Evolutionary conservation across 1,139 yeast species (phyloP).

Genomic region (Suhomyces bribrorum): DNA sequence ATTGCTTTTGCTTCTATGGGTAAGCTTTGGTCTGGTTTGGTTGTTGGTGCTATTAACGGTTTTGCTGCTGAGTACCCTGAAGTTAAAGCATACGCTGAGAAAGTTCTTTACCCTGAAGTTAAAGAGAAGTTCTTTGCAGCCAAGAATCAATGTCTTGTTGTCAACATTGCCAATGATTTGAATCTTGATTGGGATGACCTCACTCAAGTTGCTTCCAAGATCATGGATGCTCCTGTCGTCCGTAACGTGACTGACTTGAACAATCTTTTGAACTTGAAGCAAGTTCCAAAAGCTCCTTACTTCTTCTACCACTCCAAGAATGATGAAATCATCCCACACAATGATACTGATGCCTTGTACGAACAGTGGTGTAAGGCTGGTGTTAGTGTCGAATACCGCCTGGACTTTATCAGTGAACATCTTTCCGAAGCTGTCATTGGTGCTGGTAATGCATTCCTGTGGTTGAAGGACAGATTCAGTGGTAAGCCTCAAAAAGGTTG

Average conservation of each 20-base stretch:
- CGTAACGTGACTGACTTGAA: background rate
- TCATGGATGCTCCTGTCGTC: background rate
- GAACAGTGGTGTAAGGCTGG: conserved; percentile 30
- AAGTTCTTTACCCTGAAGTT: background rate
- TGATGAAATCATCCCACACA: conserved; percentile 33
- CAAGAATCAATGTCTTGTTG: background rate
- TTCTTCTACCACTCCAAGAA: conserved; percentile 35
- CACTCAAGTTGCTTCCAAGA: background rate
- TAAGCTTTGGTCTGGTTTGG: background rate
- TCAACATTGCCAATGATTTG: background rate
- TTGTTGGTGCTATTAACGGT: conserved; percentile 1
- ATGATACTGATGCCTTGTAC: conserved; percentile 25
- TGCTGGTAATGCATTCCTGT: conserved; percentile 17
- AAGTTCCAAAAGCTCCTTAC: conserved; percentile 33
- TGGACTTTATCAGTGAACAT: conserved; percentile 11
- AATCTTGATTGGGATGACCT: background rate
- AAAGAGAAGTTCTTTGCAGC: background rate
- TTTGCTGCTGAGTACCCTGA: conserved; percentile 26
- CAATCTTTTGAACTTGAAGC: background rate
- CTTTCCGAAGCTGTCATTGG: conserved; percentile 18
- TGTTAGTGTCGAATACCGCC: conserved; percentile 17
- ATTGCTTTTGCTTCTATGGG: conserved; percentile 22
- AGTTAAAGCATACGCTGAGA: background rate
- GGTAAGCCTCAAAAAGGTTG: background rate
- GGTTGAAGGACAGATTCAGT: conserved; percentile 13